Evolutionary conservation across 2,329 filamentous ascomycete species (phyloP), one percentile per base, ranked within the genome.

Genomic region (Botrytis medusae): DNA sequence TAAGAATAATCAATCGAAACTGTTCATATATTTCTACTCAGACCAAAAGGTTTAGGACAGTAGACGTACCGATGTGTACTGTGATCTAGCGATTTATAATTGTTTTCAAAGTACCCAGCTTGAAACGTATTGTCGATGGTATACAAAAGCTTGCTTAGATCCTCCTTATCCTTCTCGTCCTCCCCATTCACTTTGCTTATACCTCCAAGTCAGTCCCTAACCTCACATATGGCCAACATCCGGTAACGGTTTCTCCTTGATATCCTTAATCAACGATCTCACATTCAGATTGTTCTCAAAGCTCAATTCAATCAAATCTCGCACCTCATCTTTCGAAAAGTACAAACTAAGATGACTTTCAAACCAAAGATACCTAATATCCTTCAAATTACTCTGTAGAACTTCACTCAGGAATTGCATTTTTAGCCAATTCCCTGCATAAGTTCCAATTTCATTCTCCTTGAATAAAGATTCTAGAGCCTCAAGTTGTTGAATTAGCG

Each of bases 321-420:
- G 81, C 22, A 91, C 88, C 82, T 91, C 89, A 7, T 86, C 85
- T 12, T 83, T 85, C 0, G 86, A 84, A 77, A 91, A 91, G 80
- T 91, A 90, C 54, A 91, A 79, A 75, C 89, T 90, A 60, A 92
- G 82, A 80, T 91, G 89, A 80, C 89, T 89, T 75, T 92, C 89
- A 77, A 87, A 85, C 90, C 90, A 92, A 54, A 92, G 81, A 75
- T 84, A 91, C 73, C 84, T 85, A 72, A 92, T 87, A 75, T 91
- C 90, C 75, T 87, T 87, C 71, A 91, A 83, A 78, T 91, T 91
- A 77, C 89, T 90, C 82, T 92, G 89, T 76, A 92, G 83, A 42
- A 91, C 86, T 80, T 91, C 87, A 75, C 87, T 87, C 29, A 92
- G 83, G 77, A 88, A 91, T 81, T 91, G 89, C 74, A 92, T 84